Percentiles rank a stretch among this genome's conserved stretches.
phyloP scores from a whole-genome alignment of 441 rosid species.

The Brassica balearica region DNA sequence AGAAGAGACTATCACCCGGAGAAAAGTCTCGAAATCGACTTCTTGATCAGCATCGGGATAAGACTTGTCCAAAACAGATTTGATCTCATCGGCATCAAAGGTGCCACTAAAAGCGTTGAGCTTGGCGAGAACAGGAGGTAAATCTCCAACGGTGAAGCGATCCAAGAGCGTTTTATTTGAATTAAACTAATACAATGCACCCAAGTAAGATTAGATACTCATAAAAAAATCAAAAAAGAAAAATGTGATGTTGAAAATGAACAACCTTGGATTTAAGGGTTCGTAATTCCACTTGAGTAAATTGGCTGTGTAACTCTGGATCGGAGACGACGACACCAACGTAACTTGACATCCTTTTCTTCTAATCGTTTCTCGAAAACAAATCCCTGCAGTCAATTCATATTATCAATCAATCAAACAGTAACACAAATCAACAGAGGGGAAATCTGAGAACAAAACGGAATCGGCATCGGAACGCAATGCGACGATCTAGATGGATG shows the following conservation, averaged over 20 bases:
- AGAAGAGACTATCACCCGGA: conserved; percentile 63
- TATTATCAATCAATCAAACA: background rate
- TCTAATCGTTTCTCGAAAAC: background rate
- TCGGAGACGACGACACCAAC: conserved; percentile 95
- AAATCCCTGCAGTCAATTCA: background rate
- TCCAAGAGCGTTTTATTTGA: conserved; percentile 63
- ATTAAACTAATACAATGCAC: conserved; percentile 53
- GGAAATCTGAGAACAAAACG: background rate
- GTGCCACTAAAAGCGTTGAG: conserved; percentile 73
- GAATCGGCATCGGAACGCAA: conserved; percentile 5
- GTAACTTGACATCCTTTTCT: conserved; percentile 74
- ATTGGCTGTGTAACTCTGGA: conserved; percentile 98
- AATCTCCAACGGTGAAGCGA: conserved; percentile 64
- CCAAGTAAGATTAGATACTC: background rate
- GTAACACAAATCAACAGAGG: background rate
- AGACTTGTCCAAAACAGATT: conserved; percentile 60
- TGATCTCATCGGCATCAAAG: conserved; percentile 72
- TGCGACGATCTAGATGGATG: background rate
- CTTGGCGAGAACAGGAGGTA: conserved; percentile 73
- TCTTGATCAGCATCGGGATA: conserved; percentile 56
- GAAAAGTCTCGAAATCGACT: conserved; percentile 88
- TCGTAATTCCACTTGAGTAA: conserved; percentile 98
- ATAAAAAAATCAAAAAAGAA: background rate
- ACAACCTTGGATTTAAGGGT: conserved; percentile 90
- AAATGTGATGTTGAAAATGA: background rate